Base-by-base conservation (phyloP, 2,329 filamentous ascomycete species). In the Endothia cerciana region DNA sequence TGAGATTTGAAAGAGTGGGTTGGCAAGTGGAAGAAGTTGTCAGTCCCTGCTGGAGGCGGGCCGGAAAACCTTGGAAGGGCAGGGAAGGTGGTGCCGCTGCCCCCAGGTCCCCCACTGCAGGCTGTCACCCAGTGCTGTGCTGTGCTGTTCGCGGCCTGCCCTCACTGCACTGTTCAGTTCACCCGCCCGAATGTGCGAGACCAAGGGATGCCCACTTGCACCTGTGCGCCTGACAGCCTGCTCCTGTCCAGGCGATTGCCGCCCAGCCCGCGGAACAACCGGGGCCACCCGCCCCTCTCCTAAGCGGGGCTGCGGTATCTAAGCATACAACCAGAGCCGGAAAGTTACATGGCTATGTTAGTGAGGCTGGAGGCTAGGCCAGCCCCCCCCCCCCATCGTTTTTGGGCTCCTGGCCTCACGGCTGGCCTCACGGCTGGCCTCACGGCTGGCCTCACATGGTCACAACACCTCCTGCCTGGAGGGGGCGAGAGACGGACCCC, bases 61-160 rank as follows among this genome's bases (percentile, higher is more conserved):
- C 55, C 36, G 41, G 55, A 58, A 62, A 62, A 62, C 28, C 60
- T 62, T 36, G 60, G 60, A 28, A 55, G 28, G 19, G 51, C 61
- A 47, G 17, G 49, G 49, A 41, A 56, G 51, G 55, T 30, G n/a
- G 28, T 40, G 53, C 19, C 25, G 33, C 36, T 40, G 61, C 41
- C n/a, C 36, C n/a, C 25, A n/a, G 28, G 25, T 25, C 51, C 4
- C 13, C 15, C 41, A 43, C 13, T 51, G n/a, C 47, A n/a, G n/a
- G 30, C 53, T n/a, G n/a, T n/a, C n/a, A n/a, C n/a, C n/a, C n/a
- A n/a, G n/a, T 17, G 22, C 47, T 17, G 47, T 30, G 41, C 13
- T 15, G 41, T 19, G 41, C 41, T 36, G 33, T 36, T 5, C 33
- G 33, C 10, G 33, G 6, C 33, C 33, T 36, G 33, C 33, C 33